Evolutionary conservation across 2,329 filamentous ascomycete genomes (phyloP).

Genomic region (Acrocalymma vagum): DNA sequence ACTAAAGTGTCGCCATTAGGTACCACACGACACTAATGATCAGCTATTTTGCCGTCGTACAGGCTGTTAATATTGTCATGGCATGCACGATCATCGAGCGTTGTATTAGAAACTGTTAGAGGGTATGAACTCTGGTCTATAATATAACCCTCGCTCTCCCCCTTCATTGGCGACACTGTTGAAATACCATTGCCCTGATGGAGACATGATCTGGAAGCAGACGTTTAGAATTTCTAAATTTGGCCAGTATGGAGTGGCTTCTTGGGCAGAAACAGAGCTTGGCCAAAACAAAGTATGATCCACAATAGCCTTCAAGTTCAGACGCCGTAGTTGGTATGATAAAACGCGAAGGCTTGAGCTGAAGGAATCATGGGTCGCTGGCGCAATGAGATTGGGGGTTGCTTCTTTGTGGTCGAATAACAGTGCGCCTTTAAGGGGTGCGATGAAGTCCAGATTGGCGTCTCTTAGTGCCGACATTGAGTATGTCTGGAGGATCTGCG

Average conservation of each 20-base stretch:
- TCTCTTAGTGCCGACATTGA: constrained; percentile 8
- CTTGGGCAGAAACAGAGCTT: constrained; percentile 1
- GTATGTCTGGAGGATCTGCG: constrained; percentile 11
- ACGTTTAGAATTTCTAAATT: constrained; percentile 4
- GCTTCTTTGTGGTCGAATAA: constrained; percentile 2
- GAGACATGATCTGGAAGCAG: constrained; percentile 5
- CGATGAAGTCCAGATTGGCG: constrained; percentile 17
- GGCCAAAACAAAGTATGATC: constrained; percentile 10
- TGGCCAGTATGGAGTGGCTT: constrained; percentile 4
- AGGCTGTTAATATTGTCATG: background rate
- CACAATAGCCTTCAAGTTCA: background rate
- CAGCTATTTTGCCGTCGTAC: background rate
- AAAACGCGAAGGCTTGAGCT: constrained; percentile 5
- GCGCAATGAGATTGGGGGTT: constrained; percentile 2
- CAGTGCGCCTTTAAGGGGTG: background rate
- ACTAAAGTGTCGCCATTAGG: constrained; percentile 5
- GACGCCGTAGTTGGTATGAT: constrained; percentile 2
- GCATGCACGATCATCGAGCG: background rate
- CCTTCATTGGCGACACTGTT: background rate
- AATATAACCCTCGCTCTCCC: constrained; percentile 1
- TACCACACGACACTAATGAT: background rate
- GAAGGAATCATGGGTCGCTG: constrained; percentile 3
- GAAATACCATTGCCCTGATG: constrained; percentile 10
- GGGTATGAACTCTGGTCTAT: constrained; percentile 1
- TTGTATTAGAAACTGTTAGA: background rate